Base-by-base conservation (phyloP, 176 grass and related monocot genomes). In the Poa annua region DNA sequence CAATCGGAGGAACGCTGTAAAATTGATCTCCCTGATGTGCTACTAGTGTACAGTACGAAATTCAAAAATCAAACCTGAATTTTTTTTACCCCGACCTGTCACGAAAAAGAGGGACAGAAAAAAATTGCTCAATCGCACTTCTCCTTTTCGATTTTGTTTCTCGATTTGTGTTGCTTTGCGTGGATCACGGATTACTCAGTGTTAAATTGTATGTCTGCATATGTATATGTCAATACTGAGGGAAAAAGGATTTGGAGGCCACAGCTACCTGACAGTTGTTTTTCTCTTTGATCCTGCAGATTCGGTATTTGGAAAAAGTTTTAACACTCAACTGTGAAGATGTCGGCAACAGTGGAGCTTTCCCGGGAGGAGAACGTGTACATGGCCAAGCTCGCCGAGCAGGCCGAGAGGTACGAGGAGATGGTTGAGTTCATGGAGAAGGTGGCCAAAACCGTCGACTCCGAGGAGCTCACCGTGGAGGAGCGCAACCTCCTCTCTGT, bases 381-480 rank as follows among this genome's bases (percentile, higher is more conserved):
- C 87, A 91, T 97, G 85, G 94, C 94, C 29, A 97, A 97, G 76
- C 89, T 97, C 10, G 91, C 94, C 0, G 92, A 94, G 85, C 92
- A 97, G 71, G 92, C 94, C 16, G 92, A 94, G 83, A 87, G 94
- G 84, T 91, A 97, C 9, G 94, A 97, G 83, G 94, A 97, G 80
- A 97, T 97, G 94, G 94, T 92, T 0, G 89, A 92, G 61, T 97
- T 92, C 85, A 97, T 97, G 94, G 94, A 97, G 88, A 92, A 92
- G 85, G 92, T 94, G 65, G 88, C 88, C 67, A 90, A 91, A 88
- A 89, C 89, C 0, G 86, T 92, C 7, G 86, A 85, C 50, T 87
- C 88, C 0, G 94, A 92, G 77, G 92, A 92, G 66, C 80, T 97
- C 66, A 94, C 92, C 0, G 89, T 92, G 5, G 94, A 97, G 87